phyloP scores from a whole-genome alignment of 75 land plant genomes.

The Cunninghamia lanceolata region DNA sequence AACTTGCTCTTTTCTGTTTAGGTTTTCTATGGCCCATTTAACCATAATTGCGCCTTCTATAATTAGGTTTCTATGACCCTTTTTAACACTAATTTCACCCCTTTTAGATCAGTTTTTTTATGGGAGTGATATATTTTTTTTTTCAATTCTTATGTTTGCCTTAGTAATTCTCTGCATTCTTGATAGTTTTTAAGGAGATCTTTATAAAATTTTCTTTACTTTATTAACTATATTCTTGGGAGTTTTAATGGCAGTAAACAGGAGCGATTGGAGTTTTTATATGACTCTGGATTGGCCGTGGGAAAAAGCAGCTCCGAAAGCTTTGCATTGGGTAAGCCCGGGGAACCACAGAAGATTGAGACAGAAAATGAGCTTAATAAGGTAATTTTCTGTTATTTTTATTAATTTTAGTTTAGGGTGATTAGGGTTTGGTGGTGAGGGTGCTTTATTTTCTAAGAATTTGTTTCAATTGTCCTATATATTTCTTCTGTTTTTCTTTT shows the following conservation, averaged over 20 bases:
- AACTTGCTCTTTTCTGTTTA: not conserved
- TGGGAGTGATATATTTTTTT: not conserved
- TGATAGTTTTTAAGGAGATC: not conserved
- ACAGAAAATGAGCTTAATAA: conserved; percentile 21
- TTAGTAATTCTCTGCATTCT: conserved; percentile 6
- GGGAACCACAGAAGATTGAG: conserved; percentile 21
- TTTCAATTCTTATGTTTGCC: not conserved
- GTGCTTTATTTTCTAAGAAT: not conserved
- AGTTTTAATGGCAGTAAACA: conserved; percentile 52
- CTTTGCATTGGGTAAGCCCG: conserved; percentile 44
- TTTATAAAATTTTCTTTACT: not conserved
- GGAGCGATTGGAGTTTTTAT: conserved; percentile 93
- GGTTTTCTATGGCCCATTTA: not conserved
- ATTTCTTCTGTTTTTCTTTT: not conserved
- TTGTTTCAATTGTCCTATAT: not conserved
- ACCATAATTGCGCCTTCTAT: not conserved
- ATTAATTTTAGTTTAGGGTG: not conserved
- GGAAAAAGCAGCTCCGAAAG: conserved; percentile 74
- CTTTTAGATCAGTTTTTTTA: not conserved
- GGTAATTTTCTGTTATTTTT: conserved; percentile 9
- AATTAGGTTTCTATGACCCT: not conserved
- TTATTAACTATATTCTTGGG: not conserved
- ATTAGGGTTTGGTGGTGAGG: not conserved
- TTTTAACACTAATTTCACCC: not conserved
- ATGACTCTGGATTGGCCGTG: conserved; percentile 91